Conservation (phyloP, 2,329 filamentous ascomycete genomes). For the Nannizziopsis barbatae region DNA sequence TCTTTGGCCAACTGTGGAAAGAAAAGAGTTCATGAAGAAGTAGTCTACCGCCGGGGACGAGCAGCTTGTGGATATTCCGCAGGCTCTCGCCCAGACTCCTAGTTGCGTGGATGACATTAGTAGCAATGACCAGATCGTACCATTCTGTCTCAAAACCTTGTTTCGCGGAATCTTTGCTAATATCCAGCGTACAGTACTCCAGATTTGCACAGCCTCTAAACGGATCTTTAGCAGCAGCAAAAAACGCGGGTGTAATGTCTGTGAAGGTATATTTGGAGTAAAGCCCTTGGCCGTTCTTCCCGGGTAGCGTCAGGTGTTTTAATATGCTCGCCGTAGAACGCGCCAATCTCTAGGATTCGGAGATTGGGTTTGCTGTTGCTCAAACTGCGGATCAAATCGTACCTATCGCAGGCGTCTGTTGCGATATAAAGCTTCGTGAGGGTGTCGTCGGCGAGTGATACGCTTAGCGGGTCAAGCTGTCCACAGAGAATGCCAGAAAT, state of each 20-base stretch:
- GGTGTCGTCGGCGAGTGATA: too few relatives aligned
- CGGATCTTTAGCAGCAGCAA: constrained; percentile 24
- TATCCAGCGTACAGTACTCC: constrained; percentile 15
- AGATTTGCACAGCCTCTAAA: constrained; percentile 16
- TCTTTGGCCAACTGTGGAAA: constrained; percentile 84
- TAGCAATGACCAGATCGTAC: constrained; percentile 20
- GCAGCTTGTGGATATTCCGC: too few relatives aligned
- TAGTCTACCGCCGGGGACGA: too few relatives aligned
- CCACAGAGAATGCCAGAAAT: too few relatives aligned
- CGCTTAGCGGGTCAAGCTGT: too few relatives aligned
- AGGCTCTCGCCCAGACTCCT: too few relatives aligned
- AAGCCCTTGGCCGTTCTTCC: neutral
- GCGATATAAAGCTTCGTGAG: too few relatives aligned
- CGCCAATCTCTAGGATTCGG: constrained; percentile 18
- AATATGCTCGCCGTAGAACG: constrained; percentile 5
- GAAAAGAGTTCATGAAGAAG: constrained; percentile 24
- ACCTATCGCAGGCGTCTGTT: too few relatives aligned
- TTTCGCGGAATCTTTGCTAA: constrained; percentile 13
- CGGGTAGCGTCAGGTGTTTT: neutral
- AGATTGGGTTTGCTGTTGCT: constrained; percentile 10
- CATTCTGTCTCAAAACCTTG: constrained; percentile 16
- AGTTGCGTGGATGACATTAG: constrained; percentile 12
- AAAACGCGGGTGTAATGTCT: constrained; percentile 36
- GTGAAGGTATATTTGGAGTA: constrained; percentile 26
- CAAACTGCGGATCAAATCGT: too few relatives aligned